Conservation (phyloP, 2,329 filamentous ascomycete genomes). For the Fusarium penzigii region DNA sequence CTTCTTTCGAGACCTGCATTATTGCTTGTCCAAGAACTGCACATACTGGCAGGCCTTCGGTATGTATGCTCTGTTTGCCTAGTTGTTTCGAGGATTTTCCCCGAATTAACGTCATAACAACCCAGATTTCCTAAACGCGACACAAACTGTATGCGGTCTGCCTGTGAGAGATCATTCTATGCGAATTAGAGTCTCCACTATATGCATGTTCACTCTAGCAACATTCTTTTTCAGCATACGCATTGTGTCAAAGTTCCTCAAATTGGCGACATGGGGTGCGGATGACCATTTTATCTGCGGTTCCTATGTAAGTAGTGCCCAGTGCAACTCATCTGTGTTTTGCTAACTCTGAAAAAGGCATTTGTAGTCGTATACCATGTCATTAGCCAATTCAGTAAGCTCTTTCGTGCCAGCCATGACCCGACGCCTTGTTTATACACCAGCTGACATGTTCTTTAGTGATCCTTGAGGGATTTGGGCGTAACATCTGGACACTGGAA, state of each 20-base stretch:
- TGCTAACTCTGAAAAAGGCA: not conserved
- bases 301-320: not conserved
- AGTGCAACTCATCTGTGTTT: rapidly evolving
- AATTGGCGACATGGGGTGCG: not conserved
- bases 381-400: not conserved
- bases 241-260: not conserved
- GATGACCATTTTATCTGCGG: slow-evolving; percentile 2
- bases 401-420: not conserved
- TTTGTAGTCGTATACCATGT: not conserved
- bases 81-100: too few species aligned
- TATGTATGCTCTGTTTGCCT: too few species aligned
- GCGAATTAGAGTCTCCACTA: not conserved
- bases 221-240: not conserved
- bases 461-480: not conserved
- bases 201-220: not conserved
- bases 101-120: too few species aligned
- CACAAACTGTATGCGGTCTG: not conserved
- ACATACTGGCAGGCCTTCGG: too few species aligned
- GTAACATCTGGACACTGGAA: not conserved
- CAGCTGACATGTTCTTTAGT: not conserved
- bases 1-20: too few species aligned
- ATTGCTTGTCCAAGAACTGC: too few species aligned
- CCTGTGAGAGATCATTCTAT: not conserved
- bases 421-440: not conserved
- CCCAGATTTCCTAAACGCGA: not conserved